A percentile compares a stretch with the other conserved stretches of the same genome.
These are phyloP conservation scores for Fusarium newnesense DNA, from an alignment of 2,329 filamentous ascomycete species.

Conservation along the genomic window DNA sequence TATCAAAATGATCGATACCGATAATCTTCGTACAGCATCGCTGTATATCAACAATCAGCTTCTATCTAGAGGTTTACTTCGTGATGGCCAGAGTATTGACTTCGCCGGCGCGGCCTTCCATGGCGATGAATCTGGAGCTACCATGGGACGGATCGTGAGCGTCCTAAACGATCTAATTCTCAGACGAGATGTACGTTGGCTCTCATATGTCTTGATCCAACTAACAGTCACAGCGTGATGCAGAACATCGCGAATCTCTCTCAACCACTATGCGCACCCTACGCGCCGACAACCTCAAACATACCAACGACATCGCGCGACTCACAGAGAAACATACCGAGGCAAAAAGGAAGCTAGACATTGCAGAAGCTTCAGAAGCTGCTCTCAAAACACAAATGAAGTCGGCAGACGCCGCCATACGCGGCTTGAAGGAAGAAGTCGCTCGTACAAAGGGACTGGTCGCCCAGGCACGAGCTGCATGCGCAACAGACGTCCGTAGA, in stretches of 20 bases:
- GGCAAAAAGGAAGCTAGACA: constrained; percentile 64
- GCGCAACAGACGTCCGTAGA: constrained; percentile 90
- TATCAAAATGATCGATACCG: constrained; percentile 63
- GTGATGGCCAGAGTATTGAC: constrained; percentile 79
- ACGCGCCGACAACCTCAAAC: constrained; percentile 78
- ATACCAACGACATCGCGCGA: constrained; percentile 74
- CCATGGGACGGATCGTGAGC: constrained; percentile 89
- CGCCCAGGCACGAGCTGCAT: constrained; percentile 85
- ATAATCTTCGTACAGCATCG: constrained; percentile 74
- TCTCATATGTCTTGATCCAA: background rate
- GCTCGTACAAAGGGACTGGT: constrained; percentile 81
- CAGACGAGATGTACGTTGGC: constrained; percentile 77
- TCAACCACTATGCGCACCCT: constrained; percentile 81
- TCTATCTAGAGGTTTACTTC: constrained; percentile 71
- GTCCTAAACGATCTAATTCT: constrained; percentile 93
- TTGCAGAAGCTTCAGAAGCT: constrained; percentile 76
- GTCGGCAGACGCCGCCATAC: constrained; percentile 77
- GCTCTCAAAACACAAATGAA: constrained; percentile 75
- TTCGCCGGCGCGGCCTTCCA: constrained; percentile 76
- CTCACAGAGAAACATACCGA: constrained; percentile 65
- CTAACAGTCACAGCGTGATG: constrained; percentile 74
- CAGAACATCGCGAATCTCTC: constrained; percentile 85
- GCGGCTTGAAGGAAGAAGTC: constrained; percentile 86
- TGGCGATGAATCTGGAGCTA: constrained; percentile 64
- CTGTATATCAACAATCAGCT: constrained; percentile 80